Conservation (phyloP, 805 yeast species). For the Komagataella pseudopastoris region DNA sequence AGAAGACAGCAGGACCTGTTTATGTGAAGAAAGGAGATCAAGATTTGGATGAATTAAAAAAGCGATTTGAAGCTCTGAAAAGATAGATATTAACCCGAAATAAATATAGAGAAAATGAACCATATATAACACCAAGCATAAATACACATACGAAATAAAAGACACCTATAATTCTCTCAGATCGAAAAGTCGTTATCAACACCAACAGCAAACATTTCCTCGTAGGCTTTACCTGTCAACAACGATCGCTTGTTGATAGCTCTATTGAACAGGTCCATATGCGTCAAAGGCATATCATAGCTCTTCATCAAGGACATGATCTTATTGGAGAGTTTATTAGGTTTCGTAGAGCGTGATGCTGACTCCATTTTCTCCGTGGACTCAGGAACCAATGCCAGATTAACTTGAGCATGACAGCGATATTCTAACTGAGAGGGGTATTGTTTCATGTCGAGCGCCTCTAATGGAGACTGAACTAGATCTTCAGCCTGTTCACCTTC, state of each 20-base stretch:
- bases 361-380: constrained; percentile 4
- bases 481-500: background rate
- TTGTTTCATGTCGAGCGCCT: background rate
- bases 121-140: constrained; percentile 1
- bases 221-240: constrained; percentile 15
- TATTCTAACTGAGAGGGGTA: constrained; percentile 7
- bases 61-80: constrained; percentile 69
- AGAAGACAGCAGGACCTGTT: constrained; percentile 4
- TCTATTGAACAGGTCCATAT: constrained; percentile 7
- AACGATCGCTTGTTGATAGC: constrained; percentile 18
- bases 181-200: background rate
- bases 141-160: background rate
- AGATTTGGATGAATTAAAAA: constrained; percentile 54
- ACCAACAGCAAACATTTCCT: constrained; percentile 16
- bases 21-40: constrained; percentile 17
- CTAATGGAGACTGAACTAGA: background rate
- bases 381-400: constrained; percentile 12
- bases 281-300: background rate
- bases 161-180: background rate
- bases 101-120: constrained; percentile 1
- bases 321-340: background rate
- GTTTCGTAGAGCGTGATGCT: background rate
- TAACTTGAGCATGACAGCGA: constrained; percentile 14
- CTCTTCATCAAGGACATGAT: background rate
- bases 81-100: constrained; percentile 4